These are phyloP conservation scores for Pichia deserticola DNA, from an alignment of 805 yeast genomes.

Conservation along the genomic window DNA sequence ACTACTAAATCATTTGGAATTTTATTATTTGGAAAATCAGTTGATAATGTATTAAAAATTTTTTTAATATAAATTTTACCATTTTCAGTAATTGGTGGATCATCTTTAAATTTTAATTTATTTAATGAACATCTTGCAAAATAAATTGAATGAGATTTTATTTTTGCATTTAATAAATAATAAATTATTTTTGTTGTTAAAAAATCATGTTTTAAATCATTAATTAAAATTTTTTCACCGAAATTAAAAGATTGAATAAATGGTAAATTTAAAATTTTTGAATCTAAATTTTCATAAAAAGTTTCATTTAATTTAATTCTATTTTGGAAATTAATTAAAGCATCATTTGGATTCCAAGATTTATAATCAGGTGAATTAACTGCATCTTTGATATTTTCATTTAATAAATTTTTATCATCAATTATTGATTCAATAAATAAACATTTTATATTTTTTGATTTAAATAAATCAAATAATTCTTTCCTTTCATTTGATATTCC, in stretches of 20 bases:
- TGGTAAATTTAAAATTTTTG: constrained; percentile 38
- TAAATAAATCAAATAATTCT: constrained; percentile 47
- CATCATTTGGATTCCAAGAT: constrained; percentile 66
- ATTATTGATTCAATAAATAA: constrained; percentile 84
- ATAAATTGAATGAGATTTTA: constrained; percentile 83
- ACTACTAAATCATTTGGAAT: constrained; percentile 46
- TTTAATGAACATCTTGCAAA: constrained; percentile 76
- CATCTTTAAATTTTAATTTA: constrained; percentile 56
- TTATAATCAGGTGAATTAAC: constrained; percentile 80
- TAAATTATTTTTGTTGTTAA: constrained; percentile 85
- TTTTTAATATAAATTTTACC: constrained; percentile 63
- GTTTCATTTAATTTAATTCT: constrained; percentile 64
- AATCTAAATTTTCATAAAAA: constrained; percentile 66
- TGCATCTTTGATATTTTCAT: constrained; percentile 77
- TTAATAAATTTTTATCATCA: constrained; percentile 61
- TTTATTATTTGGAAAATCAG: constrained; percentile 22
- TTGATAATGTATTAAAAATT: constrained; percentile 50
- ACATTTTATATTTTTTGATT: constrained; percentile 57
- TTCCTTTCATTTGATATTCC: constrained; percentile 65
- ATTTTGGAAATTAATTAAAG: constrained; percentile 68
- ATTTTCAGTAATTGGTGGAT: constrained; percentile 72
- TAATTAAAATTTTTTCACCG: constrained; percentile 75
- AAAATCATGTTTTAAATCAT: constrained; percentile 80
- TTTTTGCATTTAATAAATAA: constrained; percentile 84
- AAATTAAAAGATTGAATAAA: constrained; percentile 86